phyloP scores from a whole-genome alignment of 495 filamentous ascomycete species.

The Pseudomonodictys pantanalensis region DNA sequence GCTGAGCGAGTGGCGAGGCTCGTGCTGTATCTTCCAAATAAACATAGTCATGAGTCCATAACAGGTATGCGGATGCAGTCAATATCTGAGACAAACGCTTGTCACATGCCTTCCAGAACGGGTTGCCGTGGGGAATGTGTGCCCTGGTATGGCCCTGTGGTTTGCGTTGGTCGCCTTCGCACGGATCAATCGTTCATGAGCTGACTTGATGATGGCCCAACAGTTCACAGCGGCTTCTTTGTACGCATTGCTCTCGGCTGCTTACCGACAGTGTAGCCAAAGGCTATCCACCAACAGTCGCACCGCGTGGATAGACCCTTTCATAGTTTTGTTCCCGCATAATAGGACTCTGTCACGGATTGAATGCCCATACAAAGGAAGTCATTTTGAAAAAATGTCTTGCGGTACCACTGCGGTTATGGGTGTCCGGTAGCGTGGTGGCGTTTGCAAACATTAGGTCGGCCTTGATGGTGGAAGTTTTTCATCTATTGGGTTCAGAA shows the following conservation, averaged over 20 bases:
- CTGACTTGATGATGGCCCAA: slow-evolving; percentile 23
- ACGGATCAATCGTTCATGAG: slow-evolving; percentile 32
- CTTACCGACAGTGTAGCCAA: slow-evolving; percentile 13
- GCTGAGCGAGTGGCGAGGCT: slow-evolving; percentile 23
- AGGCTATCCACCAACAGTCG: slow-evolving; percentile 28
- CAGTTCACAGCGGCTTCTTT: slow-evolving; percentile 23
- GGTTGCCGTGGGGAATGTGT: slow-evolving; percentile 1
- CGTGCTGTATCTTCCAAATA: slow-evolving; percentile 17
- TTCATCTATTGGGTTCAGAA: neutral
- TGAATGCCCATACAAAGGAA: neutral
- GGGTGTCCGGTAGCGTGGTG: slow-evolving; percentile 8
- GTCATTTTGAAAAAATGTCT: no score
- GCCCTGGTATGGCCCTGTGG: neutral
- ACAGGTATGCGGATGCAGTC: slow-evolving; percentile 14
- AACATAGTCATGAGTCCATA: slow-evolving; percentile 2
- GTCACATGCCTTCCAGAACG: slow-evolving; percentile 25
- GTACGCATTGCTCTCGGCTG: slow-evolving; percentile 9
- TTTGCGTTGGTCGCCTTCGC: slow-evolving; percentile 11
- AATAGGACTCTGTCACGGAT: neutral
- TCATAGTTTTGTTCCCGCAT: neutral
- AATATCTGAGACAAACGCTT: slow-evolving; percentile 12
- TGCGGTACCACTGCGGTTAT: no score
- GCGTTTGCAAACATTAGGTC: neutral
- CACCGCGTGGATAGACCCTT: neutral
- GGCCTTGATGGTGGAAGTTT: no score